Base-by-base conservation (phyloP, 345 rosid species). In the Eucalyptus regnans region DNA sequence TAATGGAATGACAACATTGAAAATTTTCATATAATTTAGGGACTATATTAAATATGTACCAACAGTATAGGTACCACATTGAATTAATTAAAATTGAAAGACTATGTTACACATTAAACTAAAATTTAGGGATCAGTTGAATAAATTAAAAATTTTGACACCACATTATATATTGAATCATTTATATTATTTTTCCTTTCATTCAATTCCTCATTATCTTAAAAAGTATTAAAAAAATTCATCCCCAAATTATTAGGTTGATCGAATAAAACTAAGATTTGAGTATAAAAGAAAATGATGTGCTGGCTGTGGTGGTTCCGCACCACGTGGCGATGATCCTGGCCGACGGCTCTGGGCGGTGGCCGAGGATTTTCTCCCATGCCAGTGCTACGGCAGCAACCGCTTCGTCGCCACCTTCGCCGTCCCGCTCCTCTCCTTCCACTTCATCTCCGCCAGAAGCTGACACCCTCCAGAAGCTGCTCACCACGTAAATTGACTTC, bases 331-430 rank as follows among this genome's bases (percentile, higher is more conserved):
- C 99, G 52, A 95, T 97, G 99, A 91, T 96, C 86, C 90, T 97
- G 37, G 99, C 99, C 9, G 96, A 96, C 87, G 98, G 99, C 33
- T 97, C 99, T 27, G 99, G 96, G 15, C 95, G 94, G 62, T 96
- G 99, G 98, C 96, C 96, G 99, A 96, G 94, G 88, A 97, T 97
- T 33, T 96, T 97, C 16, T 96, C 2, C 98, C 98, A 0, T 98
- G 95, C 87, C 99, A 97, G 83, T 97, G 98, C 93, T 97, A 96
- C 33, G 98, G 99, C 15, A 95, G 96, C 92, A 96, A 96, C 89
- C 96, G 98, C 33, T 96, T 96, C 88, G 99, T 96, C 23, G 99
- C 99, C 50, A 91, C 95, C 2, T 96, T 96, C 88, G 96, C 98
- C 1, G 98, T 96, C 31, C 99, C 98, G 7, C 95, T 96, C 43